Evolutionary conservation across 2,329 filamentous ascomycete genomes (phyloP).

Genomic region (Pestalotiopsis sp.): DNA sequence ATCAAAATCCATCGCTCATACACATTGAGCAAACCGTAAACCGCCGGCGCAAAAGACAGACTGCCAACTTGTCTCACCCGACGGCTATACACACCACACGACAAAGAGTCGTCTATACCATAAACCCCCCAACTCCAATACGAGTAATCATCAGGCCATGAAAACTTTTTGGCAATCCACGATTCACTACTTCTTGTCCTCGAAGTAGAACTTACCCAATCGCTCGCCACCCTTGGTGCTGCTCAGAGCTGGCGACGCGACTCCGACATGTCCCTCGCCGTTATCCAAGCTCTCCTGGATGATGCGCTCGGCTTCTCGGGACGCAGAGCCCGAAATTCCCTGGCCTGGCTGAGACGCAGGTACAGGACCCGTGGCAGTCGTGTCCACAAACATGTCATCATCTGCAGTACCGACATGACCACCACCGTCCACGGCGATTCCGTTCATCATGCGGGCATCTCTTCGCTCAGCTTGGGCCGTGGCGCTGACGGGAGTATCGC

Average conservation of each 20-base stretch:
- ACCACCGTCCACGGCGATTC: slow-evolving; percentile 60
- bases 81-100: not conserved
- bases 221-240: slow-evolving; percentile 47
- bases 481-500: slow-evolving; percentile 47
- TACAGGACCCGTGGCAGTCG: slow-evolving; percentile 61
- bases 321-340: slow-evolving; percentile 31
- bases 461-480: slow-evolving; percentile 53
- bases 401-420: slow-evolving; percentile 38
- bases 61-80: not conserved
- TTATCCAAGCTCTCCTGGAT: slow-evolving; percentile 61
- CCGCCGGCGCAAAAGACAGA: not conserved
- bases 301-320: slow-evolving; percentile 64
- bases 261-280: slow-evolving; percentile 44
- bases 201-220: slow-evolving; percentile 64
- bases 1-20: not conserved
- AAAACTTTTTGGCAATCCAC: not conserved
- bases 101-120: not conserved
- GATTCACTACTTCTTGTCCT: slow-evolving; percentile 43
- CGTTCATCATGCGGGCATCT: slow-evolving; percentile 69
- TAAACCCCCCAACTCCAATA: not conserved
- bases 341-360: slow-evolving; percentile 40
- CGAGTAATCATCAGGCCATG: not conserved
- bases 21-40: not conserved
- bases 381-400: slow-evolving; percentile 64
- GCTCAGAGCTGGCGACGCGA: slow-evolving; percentile 37